Base-by-base conservation (phyloP, 2,329 filamentous ascomycete genomes). In the Xylaria arbuscula region DNA sequence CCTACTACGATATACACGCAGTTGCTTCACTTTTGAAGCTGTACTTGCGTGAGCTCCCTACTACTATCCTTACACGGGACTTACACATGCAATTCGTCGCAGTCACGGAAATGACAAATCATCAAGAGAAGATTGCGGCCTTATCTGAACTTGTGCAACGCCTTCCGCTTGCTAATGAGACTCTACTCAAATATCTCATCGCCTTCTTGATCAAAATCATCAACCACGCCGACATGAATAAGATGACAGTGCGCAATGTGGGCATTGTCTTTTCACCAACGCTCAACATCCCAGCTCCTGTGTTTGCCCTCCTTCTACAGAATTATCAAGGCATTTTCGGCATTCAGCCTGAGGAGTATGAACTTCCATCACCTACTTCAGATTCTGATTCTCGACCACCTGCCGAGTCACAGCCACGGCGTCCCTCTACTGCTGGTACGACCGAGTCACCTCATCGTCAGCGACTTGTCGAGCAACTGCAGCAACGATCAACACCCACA, bases 221-320 rank as follows among this genome's bases (percentile, higher is more conserved):
- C 77, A 94, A 96, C 80, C 94, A 98, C 74, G 86, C 93, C 7
- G 90, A 93, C 74, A 85, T 92, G 70, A 99, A 99, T 84, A 98
- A 98, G 85, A 99, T 99, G 96, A 98, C 93, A 11, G 93, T 98
- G 62, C 90, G 95, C 72, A 99, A 99, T 77, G 93, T 99, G 63
- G 95, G 96, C 72, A 98, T 99, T 74, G 95, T 99, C 65, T 99
- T 99, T 80, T 97, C 96, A 17, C 96, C 96, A 0, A 98, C 96
- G 0, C 86, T 99, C 62, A 98, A 98, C 79, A 97, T 99, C 51
- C 95, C 96, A 0, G 94, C 94, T 0, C 94, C 95, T 0, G 91
- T 99, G 11, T 98, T 99, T 78, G 94, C 94, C 3, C 87, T 97
- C 79, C 96, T 99, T 80, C 85, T 99, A 66, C 94, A 96, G 72